Base-by-base conservation (phyloP, 139 green algal genomes). In the Haematococcus sp. region DNA sequence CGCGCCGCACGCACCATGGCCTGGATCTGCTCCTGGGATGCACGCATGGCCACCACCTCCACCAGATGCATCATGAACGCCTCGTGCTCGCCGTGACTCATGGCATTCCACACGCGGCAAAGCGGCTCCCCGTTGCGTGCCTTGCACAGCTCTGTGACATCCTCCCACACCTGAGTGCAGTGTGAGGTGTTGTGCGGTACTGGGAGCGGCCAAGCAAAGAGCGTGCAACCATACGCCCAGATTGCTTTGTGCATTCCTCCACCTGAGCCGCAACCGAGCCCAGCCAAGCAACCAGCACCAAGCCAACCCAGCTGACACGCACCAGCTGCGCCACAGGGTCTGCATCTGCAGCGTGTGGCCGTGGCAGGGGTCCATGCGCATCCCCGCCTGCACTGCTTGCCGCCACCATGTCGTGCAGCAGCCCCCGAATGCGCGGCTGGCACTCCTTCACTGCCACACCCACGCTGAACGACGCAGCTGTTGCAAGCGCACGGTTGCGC, bases 241-340 rank as follows among this genome's bases (percentile, higher is more conserved):
- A n/a, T n/a, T n/a, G n/a, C n/a, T n/a, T n/a, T n/a, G n/a, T n/a
- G n/a, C n/a, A n/a, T n/a, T n/a, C n/a, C n/a, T n/a, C n/a, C n/a
- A n/a, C n/a, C n/a, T n/a, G n/a, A n/a, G n/a, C n/a, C n/a, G n/a
- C n/a, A n/a, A n/a, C n/a, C n/a, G n/a, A n/a, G n/a, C n/a, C n/a
- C n/a, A n/a, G n/a, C n/a, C n/a, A n/a, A n/a, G n/a, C n/a, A n/a
- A n/a, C n/a, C n/a, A n/a, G n/a, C n/a, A n/a, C 54, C 40, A 49
- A 49, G 40, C 40, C 40, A 49, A 49, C 11, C 7, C 40, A 49
- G 40, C 40, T 11, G 22, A 4, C 54, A 61, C n/a, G 4, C 22
- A 61, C 54, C 54, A 61, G 22, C n/a, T 61, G 54, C 9, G 54
- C 54, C 22, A 61, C n/a, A 28, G 54, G 54, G n/a, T 61, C 54